phyloP scores from a whole-genome alignment of 129 eudicot species.

The Arctium lappa region DNA sequence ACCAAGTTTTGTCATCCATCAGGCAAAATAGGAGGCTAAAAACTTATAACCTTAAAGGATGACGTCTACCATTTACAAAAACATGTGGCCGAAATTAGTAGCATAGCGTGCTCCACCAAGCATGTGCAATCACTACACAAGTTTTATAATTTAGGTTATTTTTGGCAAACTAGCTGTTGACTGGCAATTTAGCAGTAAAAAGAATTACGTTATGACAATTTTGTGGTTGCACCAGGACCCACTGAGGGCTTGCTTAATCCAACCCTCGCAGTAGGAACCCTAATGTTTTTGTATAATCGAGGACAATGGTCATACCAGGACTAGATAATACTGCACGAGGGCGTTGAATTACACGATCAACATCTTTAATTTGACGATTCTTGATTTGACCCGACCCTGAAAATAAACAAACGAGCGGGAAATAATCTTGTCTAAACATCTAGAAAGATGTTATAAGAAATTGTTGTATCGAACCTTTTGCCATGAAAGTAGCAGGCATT shows the following conservation, averaged over 20 bases:
- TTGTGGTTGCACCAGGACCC: neutral
- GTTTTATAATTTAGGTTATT: too few species aligned
- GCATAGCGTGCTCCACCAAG: neutral
- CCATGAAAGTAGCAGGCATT: neutral
- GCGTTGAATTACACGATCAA: conserved; percentile 23
- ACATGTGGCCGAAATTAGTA: neutral
- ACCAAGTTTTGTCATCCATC: neutral
- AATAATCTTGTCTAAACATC: neutral
- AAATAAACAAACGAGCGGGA: neutral
- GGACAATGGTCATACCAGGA: conserved; percentile 21
- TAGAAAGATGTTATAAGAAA: neutral
- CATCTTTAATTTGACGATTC: conserved; percentile 15
- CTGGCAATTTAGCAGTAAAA: neutral
- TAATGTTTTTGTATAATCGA: neutral
- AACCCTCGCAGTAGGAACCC: too few species aligned
- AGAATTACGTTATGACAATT: too few species aligned
- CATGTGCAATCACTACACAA: neutral
- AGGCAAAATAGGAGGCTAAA: neutral
- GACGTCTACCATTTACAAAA: too few species aligned
- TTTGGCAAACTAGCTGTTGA: too few species aligned
- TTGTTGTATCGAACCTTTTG: conserved; percentile 14
- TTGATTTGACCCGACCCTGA: conserved; percentile 7
- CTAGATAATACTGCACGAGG: conserved; percentile 40
- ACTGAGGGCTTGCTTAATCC: too few species aligned
- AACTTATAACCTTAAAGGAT: neutral